These are phyloP conservation scores for Endoconidiophora laricicola DNA, from an alignment of 2,329 filamentous ascomycete species.

Conservation along the genomic window DNA sequence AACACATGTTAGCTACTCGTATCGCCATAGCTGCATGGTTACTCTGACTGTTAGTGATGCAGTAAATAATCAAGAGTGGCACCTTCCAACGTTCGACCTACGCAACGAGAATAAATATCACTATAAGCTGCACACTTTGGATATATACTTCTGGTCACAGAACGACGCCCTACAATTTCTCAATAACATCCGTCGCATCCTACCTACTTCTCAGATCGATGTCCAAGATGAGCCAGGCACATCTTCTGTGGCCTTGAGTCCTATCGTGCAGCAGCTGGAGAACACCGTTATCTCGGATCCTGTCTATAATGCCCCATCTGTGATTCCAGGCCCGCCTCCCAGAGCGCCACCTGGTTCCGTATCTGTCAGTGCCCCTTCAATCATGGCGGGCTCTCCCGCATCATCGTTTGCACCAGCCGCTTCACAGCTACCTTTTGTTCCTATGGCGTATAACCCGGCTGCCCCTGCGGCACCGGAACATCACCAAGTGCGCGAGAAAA, in stretches of 20 bases:
- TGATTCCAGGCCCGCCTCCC: constrained; percentile 14
- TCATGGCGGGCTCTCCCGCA: constrained; percentile 14
- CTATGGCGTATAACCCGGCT: constrained; percentile 64
- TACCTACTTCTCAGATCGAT: constrained; percentile 43
- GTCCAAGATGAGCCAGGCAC: constrained; percentile 46
- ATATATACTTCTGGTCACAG: constrained; percentile 67
- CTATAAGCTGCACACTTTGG: constrained; percentile 58
- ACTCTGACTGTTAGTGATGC: constrained; percentile 41
- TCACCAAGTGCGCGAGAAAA: constrained; percentile 61
- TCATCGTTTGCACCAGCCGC: constrained; percentile 19
- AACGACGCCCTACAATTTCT: constrained; percentile 55
- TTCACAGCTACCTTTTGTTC: constrained; percentile 27
- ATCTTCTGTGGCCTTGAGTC: constrained; percentile 39
- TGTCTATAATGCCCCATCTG: constrained; percentile 23
- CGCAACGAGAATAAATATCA: constrained; percentile 62
- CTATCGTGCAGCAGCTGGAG: constrained; percentile 59
- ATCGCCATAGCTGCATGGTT: constrained; percentile 57
- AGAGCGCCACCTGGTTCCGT: constrained; percentile 14
- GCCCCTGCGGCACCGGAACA: constrained; percentile 59
- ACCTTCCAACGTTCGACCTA: constrained; percentile 55
- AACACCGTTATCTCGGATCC: constrained; percentile 49
- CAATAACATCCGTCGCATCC: constrained; percentile 47
- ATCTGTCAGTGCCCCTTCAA: not conserved
- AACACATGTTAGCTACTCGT: constrained; percentile 50
- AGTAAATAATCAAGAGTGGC: constrained; percentile 47